These are phyloP conservation scores for Trametes maxima DNA, from an alignment of 768 basidiomycete genomes.

Conservation along the genomic window DNA sequence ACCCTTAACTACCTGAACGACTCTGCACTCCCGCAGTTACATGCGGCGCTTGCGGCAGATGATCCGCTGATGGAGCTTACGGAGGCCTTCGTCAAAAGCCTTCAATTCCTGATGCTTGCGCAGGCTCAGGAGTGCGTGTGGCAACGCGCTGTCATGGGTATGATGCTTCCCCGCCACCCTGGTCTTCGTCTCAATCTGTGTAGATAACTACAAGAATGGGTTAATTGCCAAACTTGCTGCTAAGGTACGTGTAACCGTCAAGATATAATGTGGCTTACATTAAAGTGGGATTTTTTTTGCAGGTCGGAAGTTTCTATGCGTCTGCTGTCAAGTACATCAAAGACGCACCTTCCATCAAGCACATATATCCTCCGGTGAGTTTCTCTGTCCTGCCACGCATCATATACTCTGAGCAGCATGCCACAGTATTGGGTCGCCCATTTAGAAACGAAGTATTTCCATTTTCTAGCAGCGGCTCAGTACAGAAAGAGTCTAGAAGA, in stretches of 20 bases:
- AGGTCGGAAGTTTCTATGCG: slow-evolving; percentile 70
- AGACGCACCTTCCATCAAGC: slow-evolving; percentile 45
- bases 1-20: slow-evolving; percentile 62
- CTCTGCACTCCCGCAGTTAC: slow-evolving; percentile 55
- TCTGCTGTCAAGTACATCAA: slow-evolving; percentile 47
- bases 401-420: not conserved
- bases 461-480: slow-evolving; percentile 89
- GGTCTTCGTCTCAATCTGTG: not conserved
- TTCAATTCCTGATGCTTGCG: slow-evolving; percentile 83
- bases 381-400: not conserved
- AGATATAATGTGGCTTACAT: not conserved
- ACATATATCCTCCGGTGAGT: slow-evolving; percentile 58
- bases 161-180: slow-evolving; percentile 8
- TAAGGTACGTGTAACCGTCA: slow-evolving; percentile 45
- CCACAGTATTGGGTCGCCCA: slow-evolving; percentile 77
- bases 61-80: slow-evolving; percentile 70
- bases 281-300: slow-evolving; percentile 2
- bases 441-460: slow-evolving; percentile 77
- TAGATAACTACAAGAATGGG: slow-evolving; percentile 77
- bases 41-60: slow-evolving; percentile 47
- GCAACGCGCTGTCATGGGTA: slow-evolving; percentile 89
- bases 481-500: slow-evolving; percentile 90
- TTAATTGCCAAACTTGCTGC: slow-evolving; percentile 83
- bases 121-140: slow-evolving; percentile 98
- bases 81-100: slow-evolving; percentile 54